Base-by-base conservation (phyloP, 2,329 filamentous ascomycete genomes). In the Aspergillus udagawae region DNA sequence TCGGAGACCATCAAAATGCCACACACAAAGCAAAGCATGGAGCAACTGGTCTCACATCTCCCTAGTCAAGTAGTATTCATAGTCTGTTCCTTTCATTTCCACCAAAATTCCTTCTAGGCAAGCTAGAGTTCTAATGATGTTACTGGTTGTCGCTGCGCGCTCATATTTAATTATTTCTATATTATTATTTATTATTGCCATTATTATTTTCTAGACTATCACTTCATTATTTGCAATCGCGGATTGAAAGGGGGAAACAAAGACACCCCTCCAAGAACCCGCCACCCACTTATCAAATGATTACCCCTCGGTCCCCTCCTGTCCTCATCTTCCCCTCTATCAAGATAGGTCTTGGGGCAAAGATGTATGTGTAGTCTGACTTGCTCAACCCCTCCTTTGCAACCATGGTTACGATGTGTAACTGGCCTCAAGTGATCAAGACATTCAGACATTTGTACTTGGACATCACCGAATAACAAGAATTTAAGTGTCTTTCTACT, bases 81-180 rank as follows among this genome's bases (percentile, higher is more conserved):
- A 60, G 59, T 49, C 51, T 35, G 44, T 51, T 61, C 59, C 62
- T 59, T 63, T 63, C 60, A 64, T 65, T 64, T 64, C 63, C 63
- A 65, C 63, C 54, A 47, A 20, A 52, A 44, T 56, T 55, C 63
- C 57, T 59, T 52, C 38, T 12, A 32, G 23, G 29, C 49, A 44
- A 27, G 48, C 35, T 41, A 54, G 48, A 48, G 27, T 47, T 47
- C 3, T 44, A 3, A 44, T 3, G n/a, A 44, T n/a, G n/a, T 20
- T 35, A 35, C 32, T 35, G 32, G 32, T 35, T 35, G 32, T 35
- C 14, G 32, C 32, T 14, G 23, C 4, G 12, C 32, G 47, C 53
- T 61, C 49, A 55, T 57, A 55, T 56, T 56, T 53, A 20, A 38
- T 47, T 42, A 41, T 53, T 48, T 49, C 35, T 28, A 25, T 28